Base-by-base conservation (phyloP, 352 stramenopile species). In the Globisporangium echinulatum region DNA sequence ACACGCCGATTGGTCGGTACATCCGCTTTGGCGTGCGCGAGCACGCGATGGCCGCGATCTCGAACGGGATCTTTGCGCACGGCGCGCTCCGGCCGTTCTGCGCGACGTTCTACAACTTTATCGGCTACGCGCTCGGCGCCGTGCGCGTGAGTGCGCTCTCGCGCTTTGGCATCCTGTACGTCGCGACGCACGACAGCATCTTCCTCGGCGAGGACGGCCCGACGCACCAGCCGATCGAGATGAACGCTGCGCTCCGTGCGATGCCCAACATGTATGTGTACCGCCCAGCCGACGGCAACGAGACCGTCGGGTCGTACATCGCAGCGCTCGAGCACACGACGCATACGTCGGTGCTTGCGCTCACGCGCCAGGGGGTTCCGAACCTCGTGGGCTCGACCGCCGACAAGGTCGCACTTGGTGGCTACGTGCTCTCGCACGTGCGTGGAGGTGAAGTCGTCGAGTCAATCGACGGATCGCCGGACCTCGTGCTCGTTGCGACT, bases 171-270 rank as follows among this genome's bases (percentile, higher is more conserved):
- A 85, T 99, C 43, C 83, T 99, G 54, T 99, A 98, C 80, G 82
- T 99, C 42, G 98, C 98, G 66, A 99, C 97, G 36, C 97, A 99
- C 83, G 97, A 99, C 83, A 98, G 86, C n/a, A 99, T 99, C 80
- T 98, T 98, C 62, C 75, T 99, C 37, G 97, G 97, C 53, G 97
- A 99, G 76, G 97, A 99, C 76, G 97, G 97, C 61, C 97, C 97
- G 52, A 99, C 97, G 61, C 97, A 99, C 80, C 97, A 99, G 84
- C 97, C 97, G 38, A 96, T 99, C 58, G 97, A 99, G 82, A 98
- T 97, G 75, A 91, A 99, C 72, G 93, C 97, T 59, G 88, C 83
- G 65, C 71, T 99, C 39, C 88, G 97, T 53, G 86, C 87, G 40
- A 99, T 99, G 85, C 97, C 97, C 40, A 99, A 99, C 81, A 97